These are phyloP conservation scores for Mortierella claussenii DNA, from an alignment of 192 early-diverging fungal species.

Conservation along the genomic window DNA sequence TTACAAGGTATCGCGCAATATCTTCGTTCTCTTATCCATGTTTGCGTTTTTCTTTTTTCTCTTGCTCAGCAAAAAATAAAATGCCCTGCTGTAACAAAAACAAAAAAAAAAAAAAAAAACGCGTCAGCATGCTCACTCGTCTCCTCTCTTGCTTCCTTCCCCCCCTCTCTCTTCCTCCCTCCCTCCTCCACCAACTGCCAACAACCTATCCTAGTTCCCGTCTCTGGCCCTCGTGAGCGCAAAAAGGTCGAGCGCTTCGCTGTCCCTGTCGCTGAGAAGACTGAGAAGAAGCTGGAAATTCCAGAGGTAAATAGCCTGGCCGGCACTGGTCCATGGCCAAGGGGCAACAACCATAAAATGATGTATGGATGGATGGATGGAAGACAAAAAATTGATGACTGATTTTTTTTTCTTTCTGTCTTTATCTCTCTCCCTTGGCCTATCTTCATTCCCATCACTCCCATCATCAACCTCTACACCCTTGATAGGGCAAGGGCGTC, in stretches of 20 bases:
- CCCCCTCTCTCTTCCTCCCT: neutral
- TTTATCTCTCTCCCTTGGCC: neutral
- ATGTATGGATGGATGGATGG: too few species aligned
- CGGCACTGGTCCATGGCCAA: too few species aligned
- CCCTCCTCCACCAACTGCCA: neutral
- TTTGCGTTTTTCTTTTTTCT: slow-evolving; percentile 2
- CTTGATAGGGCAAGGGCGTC: slow-evolving; percentile 45
- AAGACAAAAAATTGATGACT: too few species aligned
- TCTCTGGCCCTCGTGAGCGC: slow-evolving; percentile 45
- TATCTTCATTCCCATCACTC: neutral
- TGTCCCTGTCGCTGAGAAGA: slow-evolving; percentile 20
- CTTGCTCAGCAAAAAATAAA: neutral
- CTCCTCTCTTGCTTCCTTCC: neutral
- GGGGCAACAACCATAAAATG: too few species aligned
- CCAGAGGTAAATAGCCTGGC: slow-evolving; percentile 36
- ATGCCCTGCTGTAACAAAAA: too few species aligned
- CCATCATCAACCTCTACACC: neutral
- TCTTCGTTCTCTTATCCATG: neutral
- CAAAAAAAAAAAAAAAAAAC: neutral
- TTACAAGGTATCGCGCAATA: too few species aligned
- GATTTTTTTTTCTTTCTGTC: slow-evolving; percentile 5
- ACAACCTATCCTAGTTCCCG: slow-evolving; percentile 31
- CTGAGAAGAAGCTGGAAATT: slow-evolving; percentile 41
- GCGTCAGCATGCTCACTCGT: neutral
- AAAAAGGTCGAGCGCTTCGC: slow-evolving; percentile 48